Evolutionary conservation across 2,329 filamentous ascomycete species (phyloP).

Genomic region (Nigrograna mackinnonii): DNA sequence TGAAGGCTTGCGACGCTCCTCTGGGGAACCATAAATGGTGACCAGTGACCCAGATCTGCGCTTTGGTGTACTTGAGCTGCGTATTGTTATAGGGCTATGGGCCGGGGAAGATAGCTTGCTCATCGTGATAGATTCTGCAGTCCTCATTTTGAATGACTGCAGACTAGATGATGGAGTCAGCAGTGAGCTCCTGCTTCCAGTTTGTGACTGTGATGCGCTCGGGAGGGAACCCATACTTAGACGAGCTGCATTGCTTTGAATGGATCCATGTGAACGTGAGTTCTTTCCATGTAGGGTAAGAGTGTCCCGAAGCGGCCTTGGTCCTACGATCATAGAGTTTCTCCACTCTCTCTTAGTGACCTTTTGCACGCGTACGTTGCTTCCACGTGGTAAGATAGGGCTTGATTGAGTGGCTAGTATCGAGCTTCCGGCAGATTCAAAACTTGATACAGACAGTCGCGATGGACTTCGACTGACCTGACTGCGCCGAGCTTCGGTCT

Average conservation of each 20-base stretch:
- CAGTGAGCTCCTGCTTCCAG: conserved; percentile 10
- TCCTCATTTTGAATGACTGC: conserved; percentile 28
- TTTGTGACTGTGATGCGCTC: conserved; percentile 4
- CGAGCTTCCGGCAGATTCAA: conserved; percentile 45
- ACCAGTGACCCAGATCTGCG: conserved; percentile 37
- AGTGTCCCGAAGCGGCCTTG: conserved; percentile 30
- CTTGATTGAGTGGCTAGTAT: conserved; percentile 43
- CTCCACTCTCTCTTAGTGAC: conserved; percentile 41
- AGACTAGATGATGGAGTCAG: conserved; percentile 16
- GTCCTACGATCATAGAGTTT: conserved; percentile 31
- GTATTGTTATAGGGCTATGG: conserved; percentile 22
- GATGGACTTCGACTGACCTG: conserved; percentile 36
- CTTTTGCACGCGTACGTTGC: conserved; percentile 33
- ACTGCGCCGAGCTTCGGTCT: conserved; percentile 22
- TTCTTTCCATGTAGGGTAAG: conserved; percentile 23
- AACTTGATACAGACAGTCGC: conserved; percentile 42
- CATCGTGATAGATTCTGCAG: conserved; percentile 37
- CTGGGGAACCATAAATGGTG: conserved; percentile 45
- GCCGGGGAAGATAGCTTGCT: conserved; percentile 37
- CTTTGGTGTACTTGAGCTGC: conserved; percentile 39
- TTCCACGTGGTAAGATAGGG: conserved; percentile 30
- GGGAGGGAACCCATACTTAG: conserved; percentile 9
- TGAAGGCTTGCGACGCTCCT: conserved; percentile 30
- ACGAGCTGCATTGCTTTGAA: conserved; percentile 13
- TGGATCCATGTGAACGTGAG: conserved; percentile 11